These are phyloP conservation scores for Arabidopsis thaliana DNA, from an alignment of 345 rosid species.

Conservation along the genomic window TAIR10.1 NC_003070.9:25495001-25495500, in stretches of 20 bases:
- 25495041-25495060: not conserved
- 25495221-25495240: not conserved
- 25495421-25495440: conserved; percentile 76
- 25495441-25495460: conserved; percentile 79
- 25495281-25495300: conserved; percentile 97
- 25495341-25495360: not conserved
- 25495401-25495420: conserved; percentile 91
- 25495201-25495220: not conserved
- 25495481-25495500: conserved; percentile 93
- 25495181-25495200: conserved; percentile 46
- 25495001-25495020: conserved; percentile 97
- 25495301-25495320: conserved; percentile 74
- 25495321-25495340: not conserved
- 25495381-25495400: conserved; percentile 65
- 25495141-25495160: conserved; percentile 90
- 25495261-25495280: conserved; percentile 99
- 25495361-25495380: not conserved
- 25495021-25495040: not conserved
- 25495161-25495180: conserved; percentile 99
- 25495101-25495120: conserved; percentile 99
- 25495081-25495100: conserved; percentile 4
- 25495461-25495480: conserved; percentile 80
- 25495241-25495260: conserved; percentile 3
- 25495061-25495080: conserved; percentile 1
- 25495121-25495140: conserved; percentile 96